A percentile compares a stretch with the other conserved stretches of the same genome.
Conservation (phyloP, 2,329 filamentous ascomycete species). For the Fusarium poae region DNA sequence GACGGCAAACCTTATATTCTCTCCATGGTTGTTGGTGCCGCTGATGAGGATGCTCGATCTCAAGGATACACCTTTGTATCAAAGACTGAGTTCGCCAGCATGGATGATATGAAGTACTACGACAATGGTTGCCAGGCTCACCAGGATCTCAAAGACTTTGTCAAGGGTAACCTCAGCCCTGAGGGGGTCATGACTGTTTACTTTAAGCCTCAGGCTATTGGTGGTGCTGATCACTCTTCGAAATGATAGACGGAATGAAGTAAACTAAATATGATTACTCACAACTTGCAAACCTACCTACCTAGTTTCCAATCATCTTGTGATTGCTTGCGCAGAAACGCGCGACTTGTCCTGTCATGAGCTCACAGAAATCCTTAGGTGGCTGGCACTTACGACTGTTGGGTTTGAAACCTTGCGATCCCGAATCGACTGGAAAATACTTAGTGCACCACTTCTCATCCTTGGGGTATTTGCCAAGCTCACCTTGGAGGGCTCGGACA, state of each 20-base stretch:
- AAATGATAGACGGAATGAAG: not conserved
- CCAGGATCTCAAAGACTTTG: slow-evolving; percentile 56
- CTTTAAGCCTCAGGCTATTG: slow-evolving; percentile 54
- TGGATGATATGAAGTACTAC: slow-evolving; percentile 79
- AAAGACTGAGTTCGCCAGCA: slow-evolving; percentile 72
- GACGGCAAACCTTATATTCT: slow-evolving; percentile 79
- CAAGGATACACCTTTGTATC: slow-evolving; percentile 76
- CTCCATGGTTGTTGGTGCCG: slow-evolving; percentile 65
- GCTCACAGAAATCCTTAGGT: not conserved
- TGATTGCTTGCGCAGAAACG: not conserved
- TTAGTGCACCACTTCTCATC: not conserved
- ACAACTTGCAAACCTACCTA: not conserved
- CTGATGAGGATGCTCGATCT: slow-evolving; percentile 69
- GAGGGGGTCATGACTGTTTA: slow-evolving; percentile 58
- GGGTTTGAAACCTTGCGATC: not conserved
- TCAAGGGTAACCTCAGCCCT: slow-evolving; percentile 50
- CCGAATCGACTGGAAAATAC: not conserved
- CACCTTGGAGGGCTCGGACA: not conserved
- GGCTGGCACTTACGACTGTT: not conserved
- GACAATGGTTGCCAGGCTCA: slow-evolving; percentile 67
- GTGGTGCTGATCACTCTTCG: slow-evolving; percentile 40
- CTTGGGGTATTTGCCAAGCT: not conserved
- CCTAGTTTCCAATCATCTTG: not conserved
- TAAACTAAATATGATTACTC: not conserved
- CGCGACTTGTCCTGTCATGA: not conserved